Evolutionary conservation across 495 filamentous ascomycete genomes (phyloP).

Genomic region (Oleoguttula mirabilis): DNA sequence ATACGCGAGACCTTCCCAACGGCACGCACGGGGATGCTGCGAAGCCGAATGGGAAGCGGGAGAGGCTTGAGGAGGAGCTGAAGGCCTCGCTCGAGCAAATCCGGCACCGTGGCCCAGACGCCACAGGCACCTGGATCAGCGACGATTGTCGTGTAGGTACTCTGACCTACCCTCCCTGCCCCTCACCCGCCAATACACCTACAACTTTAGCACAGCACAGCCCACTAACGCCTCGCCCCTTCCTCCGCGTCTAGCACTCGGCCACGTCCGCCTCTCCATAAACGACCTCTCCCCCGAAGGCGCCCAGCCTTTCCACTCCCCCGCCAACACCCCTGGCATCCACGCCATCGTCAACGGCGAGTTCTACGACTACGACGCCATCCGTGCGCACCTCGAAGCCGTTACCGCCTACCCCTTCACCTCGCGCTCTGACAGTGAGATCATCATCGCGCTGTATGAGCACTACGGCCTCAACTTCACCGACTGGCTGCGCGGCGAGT

Average conservation of each 20-base stretch:
- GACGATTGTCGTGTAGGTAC: slow-evolving; percentile 31
- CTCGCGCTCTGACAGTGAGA: slow-evolving; percentile 35
- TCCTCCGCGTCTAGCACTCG: slow-evolving; percentile 27
- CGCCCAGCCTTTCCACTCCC: slow-evolving; percentile 36
- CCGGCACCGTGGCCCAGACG: slow-evolving; percentile 39
- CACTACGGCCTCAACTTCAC: slow-evolving; percentile 36
- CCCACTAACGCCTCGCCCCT: slow-evolving; percentile 5
- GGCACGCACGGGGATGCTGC: slow-evolving; percentile 1
- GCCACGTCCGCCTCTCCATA: slow-evolving; percentile 39
- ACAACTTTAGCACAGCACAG: neutral
- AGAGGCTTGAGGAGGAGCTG: slow-evolving; percentile 2
- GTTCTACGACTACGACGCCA: slow-evolving; percentile 38
- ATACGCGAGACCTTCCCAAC: neutral
- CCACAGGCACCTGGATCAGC: slow-evolving; percentile 36
- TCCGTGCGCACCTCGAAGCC: slow-evolving; percentile 27
- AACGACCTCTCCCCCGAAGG: slow-evolving; percentile 38
- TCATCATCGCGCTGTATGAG: slow-evolving; percentile 41
- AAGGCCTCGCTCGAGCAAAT: slow-evolving; percentile 20
- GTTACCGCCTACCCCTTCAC: slow-evolving; percentile 30
- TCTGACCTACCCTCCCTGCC: no score
- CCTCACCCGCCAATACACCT: no score
- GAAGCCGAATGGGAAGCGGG: neutral
- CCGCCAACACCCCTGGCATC: slow-evolving; percentile 26
- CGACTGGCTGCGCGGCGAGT: slow-evolving; percentile 39
- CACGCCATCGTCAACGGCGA: slow-evolving; percentile 47